Base-by-base conservation (phyloP, 768 basidiomycete species). In the Hygrocybe punicea region DNA sequence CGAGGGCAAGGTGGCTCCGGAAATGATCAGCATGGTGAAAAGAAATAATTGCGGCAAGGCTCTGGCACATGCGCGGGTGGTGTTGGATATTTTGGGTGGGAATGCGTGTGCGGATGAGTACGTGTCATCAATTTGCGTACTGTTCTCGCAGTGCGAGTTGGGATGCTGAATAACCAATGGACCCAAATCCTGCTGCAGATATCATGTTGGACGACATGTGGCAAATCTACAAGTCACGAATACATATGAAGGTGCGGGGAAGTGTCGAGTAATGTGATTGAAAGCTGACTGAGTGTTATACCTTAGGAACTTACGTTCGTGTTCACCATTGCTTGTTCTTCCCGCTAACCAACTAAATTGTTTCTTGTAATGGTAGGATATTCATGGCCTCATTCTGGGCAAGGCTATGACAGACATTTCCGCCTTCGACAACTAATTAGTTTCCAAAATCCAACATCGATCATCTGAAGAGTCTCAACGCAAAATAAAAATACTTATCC, bases 21-120 rank as follows among this genome's bases (percentile, higher is more conserved):
- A 98, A 70, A 98, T 98, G 94, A 80, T 98, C 60, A 94, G 91
- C 64, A 78, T 98, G 66, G 80, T 98, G 58, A 98, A 98, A 79
- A 82, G 91, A 62, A 98, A 98, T 67, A 98, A 98, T 64, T 94
- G 93, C 64, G 92, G 92, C 13, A 95, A 95, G 75, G 94, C 96
- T 2, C 75, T 98, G 51, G 77, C 88, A 62, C 91, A 97, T 60
- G 75, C 91, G 4, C 79, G 96, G 33, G 75, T 83, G 56, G 76
- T 98, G 44, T 71, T 98, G 65, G 96, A 98, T 65, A 88, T 97
- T 36, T 76, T 98, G 45, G 96, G 96, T 24, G 96, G 96, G 2
- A 98, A 98, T 71, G 95, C 93, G 3, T 86, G 85, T 53, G 79
- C 91, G 29, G 95, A 98, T 65, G 96, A 98, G 91, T 96, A 63